Evolutionary conservation across 2,329 filamentous ascomycete species (phyloP).

Genomic region (Teratosphaeria zuluensis): DNA sequence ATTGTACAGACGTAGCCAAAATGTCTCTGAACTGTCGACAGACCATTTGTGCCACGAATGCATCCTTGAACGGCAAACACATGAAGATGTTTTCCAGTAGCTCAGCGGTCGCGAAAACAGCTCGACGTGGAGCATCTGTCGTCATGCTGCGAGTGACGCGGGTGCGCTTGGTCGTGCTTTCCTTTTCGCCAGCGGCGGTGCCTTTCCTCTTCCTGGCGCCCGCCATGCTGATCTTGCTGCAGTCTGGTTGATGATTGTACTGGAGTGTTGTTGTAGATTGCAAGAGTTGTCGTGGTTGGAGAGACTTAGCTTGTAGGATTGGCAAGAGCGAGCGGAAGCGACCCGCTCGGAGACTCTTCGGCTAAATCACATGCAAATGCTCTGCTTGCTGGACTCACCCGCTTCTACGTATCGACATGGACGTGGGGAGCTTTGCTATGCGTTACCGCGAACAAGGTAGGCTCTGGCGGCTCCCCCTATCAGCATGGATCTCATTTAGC

Average conservation of each 20-base stretch:
- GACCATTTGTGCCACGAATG: constrained; percentile 7
- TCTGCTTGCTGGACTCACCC: neutral
- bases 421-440: no score
- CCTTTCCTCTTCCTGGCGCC: neutral
- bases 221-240: no score
- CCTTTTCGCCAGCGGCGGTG: neutral
- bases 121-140: neutral
- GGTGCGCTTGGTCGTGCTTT: neutral
- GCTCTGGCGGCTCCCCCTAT: no score
- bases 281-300: no score
- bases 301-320: no score
- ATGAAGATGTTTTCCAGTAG: neutral
- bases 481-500: no score
- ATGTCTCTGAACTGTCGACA: constrained; percentile 5
- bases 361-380: neutral
- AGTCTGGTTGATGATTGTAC: no score
- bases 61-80: constrained; percentile 2
- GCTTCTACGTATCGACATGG: no score
- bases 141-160: neutral
- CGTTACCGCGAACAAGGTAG: no score
- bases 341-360: neutral
- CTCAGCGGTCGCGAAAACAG: constrained; percentile 11
- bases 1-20: neutral
- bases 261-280: no score
- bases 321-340: no score